These are phyloP conservation scores for Ormosia emarginata DNA, from an alignment of 306 rosid genomes.

Conservation along the genomic window DNA sequence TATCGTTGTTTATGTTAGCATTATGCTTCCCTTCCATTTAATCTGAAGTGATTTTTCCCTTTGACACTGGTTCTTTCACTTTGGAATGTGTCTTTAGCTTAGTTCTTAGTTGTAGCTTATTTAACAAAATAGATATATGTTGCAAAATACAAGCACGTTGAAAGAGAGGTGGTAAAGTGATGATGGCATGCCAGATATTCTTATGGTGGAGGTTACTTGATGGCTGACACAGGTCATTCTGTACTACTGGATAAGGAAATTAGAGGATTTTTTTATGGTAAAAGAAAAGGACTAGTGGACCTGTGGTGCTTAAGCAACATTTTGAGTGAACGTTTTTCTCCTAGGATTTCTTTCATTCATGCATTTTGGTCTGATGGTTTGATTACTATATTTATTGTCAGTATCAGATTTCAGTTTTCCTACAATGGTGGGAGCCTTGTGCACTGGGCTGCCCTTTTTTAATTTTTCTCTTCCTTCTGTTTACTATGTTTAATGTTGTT, in stretches of 20 bases:
- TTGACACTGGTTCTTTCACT: neutral
- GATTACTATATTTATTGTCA: neutral
- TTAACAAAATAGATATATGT: neutral
- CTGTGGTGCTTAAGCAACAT: neutral
- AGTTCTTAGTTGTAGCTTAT: neutral
- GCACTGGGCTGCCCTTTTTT: neutral
- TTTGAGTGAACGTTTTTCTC: neutral
- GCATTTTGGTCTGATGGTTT: neutral
- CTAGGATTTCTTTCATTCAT: neutral
- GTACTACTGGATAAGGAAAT: neutral
- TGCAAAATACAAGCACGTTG: neutral
- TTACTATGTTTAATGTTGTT: neutral
- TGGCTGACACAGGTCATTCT: slow-evolving; percentile 11
- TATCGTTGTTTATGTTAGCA: neutral
- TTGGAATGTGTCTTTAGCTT: neutral
- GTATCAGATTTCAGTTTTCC: neutral
- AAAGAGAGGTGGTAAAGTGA: neutral
- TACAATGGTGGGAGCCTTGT: neutral
- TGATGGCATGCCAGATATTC: slow-evolving; percentile 8
- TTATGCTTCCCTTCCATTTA: slow-evolving; percentile 3
- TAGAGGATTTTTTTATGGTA: neutral
- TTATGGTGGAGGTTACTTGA: neutral
- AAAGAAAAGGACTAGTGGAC: neutral
- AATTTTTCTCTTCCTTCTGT: neutral
- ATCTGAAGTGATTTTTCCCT: neutral